Base-by-base conservation (phyloP, 768 basidiomycete genomes). In the Scleroderma citrinum region DNA sequence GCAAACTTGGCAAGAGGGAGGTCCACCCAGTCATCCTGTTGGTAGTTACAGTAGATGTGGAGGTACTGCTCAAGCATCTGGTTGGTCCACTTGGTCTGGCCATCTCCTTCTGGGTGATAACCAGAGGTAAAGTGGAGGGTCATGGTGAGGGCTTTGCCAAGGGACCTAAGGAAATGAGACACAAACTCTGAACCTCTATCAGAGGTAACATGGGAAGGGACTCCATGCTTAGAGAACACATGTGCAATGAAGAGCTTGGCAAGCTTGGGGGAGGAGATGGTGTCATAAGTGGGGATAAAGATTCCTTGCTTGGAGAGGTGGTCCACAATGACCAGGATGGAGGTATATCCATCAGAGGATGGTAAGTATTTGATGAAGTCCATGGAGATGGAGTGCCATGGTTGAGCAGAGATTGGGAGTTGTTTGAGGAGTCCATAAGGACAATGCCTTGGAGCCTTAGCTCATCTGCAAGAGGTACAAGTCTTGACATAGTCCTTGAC, bases 331-430 rank as follows among this genome's bases (percentile, higher is more conserved):
- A 39, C 21, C 7, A 39, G 38, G 21, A 69, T 68, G 7, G 60
- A 38, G 48, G 61, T 53, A n/a, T n/a, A 73, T 41, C 69, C 57
- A 7, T 70, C 71, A 1, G 45, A 39, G 21, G 21, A 21, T 0
- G 73, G 74, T 1, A 77, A 68, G 19, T 62, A 31, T 12, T 46
- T 56, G 47, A 68, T 67, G 47, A 59, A 52, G 49, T 73, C 68
- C 58, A 69, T 67, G 3, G 63, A 57, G 12, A 71, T 59, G 7
- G 60, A 57, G 7, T 29, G 41, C 41, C 29, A 49, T 7, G 67
- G 62, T 24, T 44, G 24, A 5, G 48, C 35, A 3, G 40, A 62
- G 7, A 63, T 52, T 0, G 60, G 60, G 6, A 69, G 58, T 7
- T 57, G 57, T 36, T 61, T 49, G 0, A 69, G 54, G 5, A 58